A percentile compares a stretch with the other conserved stretches of the same genome.
These are phyloP conservation scores for Cryomyces antarcticus DNA, from an alignment of 495 filamentous ascomycete species.

Conservation along the genomic window DNA sequence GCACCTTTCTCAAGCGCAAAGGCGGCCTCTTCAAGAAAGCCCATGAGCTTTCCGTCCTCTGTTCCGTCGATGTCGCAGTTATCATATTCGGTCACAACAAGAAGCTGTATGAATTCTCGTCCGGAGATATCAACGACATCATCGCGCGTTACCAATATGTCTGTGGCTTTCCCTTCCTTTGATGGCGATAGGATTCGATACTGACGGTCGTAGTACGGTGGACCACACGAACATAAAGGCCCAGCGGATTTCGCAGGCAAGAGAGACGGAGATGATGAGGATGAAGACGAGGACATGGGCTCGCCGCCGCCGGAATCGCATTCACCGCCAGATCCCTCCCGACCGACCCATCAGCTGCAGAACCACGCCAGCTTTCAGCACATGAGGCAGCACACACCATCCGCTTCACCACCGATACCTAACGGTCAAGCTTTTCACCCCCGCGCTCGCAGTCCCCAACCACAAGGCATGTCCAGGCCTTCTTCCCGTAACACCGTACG, in stretches of 20 bases:
- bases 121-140: constrained; percentile 76
- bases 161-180: constrained; percentile 16
- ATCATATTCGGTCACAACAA: constrained; percentile 98
- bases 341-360: too few relatives aligned
- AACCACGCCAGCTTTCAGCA: constrained; percentile 51
- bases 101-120: constrained; percentile 95
- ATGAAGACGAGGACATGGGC: constrained; percentile 49
- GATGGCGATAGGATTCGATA: neutral
- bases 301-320: constrained; percentile 42
- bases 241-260: constrained; percentile 80
- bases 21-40: constrained; percentile 99
- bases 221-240: constrained; percentile 88
- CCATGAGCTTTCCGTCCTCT: constrained; percentile 92
- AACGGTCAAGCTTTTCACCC: constrained; percentile 58
- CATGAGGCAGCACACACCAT: constrained; percentile 64
- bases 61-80: constrained; percentile 93
- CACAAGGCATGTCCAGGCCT: constrained; percentile 51
- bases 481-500: constrained; percentile 61
- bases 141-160: constrained; percentile 77
- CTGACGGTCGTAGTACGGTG: constrained; percentile 44
- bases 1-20: constrained; percentile 96
- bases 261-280: constrained; percentile 68
- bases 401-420: constrained; percentile 71
- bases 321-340: constrained; percentile 33
- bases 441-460: constrained; percentile 48